phyloP scores from a whole-genome alignment of 2,329 filamentous ascomycete genomes.

The Cladosporium sp. region DNA sequence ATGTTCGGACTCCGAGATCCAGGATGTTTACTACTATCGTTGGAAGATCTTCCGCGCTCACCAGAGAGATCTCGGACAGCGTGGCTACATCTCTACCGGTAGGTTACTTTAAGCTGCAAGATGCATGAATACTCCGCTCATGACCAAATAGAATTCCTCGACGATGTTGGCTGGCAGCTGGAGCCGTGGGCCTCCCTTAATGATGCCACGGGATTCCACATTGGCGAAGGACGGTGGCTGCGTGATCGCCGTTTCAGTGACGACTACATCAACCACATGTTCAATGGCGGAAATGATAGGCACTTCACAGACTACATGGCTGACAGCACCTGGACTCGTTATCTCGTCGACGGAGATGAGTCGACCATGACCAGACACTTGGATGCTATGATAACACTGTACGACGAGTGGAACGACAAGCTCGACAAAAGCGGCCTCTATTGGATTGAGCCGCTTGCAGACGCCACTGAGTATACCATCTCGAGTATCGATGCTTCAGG shows the following conservation, averaged over 20 bases:
- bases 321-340: constrained; percentile 35
- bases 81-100: constrained; percentile 39
- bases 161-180: constrained; percentile 40
- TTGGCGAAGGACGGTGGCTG: constrained; percentile 40
- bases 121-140: not conserved
- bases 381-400: constrained; percentile 33
- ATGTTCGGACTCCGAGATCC: constrained; percentile 32
- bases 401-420: constrained; percentile 34
- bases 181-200: constrained; percentile 39
- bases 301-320: constrained; percentile 42
- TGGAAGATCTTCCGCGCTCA: constrained; percentile 41
- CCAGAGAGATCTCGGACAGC: constrained; percentile 38
- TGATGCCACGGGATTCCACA: constrained; percentile 40
- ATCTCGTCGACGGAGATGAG: constrained; percentile 38
- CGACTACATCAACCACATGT: constrained; percentile 40
- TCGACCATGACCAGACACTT: constrained; percentile 29
- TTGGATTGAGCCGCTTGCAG: constrained; percentile 38
- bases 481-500: constrained; percentile 38
- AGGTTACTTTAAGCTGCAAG: not conserved
- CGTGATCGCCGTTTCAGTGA: constrained; percentile 40
- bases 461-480: constrained; percentile 43
- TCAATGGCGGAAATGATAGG: constrained; percentile 35
- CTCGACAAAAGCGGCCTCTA: constrained; percentile 35
- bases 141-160: constrained; percentile 32
- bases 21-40: constrained; percentile 42